Evolutionary conservation across 768 basidiomycete genomes (phyloP).

Genomic region (Tricholoma matsutake): DNA sequence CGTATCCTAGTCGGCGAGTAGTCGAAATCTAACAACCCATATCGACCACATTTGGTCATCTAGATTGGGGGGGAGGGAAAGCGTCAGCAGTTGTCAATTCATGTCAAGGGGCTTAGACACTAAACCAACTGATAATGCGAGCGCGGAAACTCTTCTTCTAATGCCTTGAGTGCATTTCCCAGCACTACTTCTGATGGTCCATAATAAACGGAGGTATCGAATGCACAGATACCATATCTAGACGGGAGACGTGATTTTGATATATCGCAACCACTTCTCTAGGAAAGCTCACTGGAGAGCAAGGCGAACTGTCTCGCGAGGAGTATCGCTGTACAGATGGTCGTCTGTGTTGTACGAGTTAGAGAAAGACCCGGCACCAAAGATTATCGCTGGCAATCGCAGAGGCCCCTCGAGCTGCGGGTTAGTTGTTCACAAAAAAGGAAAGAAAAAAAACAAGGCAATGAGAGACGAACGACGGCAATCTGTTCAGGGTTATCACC

Average conservation of each 20-base stretch:
- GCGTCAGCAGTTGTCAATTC: neutral
- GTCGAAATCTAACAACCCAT: constrained; percentile 65
- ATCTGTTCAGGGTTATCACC: constrained; percentile 26
- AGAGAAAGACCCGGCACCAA: constrained; percentile 72
- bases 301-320: constrained; percentile 66
- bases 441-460: neutral
- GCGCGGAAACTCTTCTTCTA: constrained; percentile 72
- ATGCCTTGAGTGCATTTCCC: constrained; percentile 57
- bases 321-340: constrained; percentile 50
- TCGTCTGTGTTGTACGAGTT: constrained; percentile 62
- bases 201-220: constrained; percentile 84
- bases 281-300: constrained; percentile 59
- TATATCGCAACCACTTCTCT: neutral
- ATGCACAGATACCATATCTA: constrained; percentile 78
- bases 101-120: constrained; percentile 11
- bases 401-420: constrained; percentile 30
- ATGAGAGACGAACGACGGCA: constrained; percentile 35
- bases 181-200: constrained; percentile 77
- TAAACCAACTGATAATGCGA: constrained; percentile 70
- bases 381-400: constrained; percentile 50
- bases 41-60: constrained; percentile 89
- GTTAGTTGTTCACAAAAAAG: neutral
- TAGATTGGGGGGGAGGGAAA: constrained; percentile 22
- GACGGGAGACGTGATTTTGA: neutral
- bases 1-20: constrained; percentile 68